Evolutionary conservation across 2,329 filamentous ascomycete genomes (phyloP).

Genomic region (Anisogramma anomala): DNA sequence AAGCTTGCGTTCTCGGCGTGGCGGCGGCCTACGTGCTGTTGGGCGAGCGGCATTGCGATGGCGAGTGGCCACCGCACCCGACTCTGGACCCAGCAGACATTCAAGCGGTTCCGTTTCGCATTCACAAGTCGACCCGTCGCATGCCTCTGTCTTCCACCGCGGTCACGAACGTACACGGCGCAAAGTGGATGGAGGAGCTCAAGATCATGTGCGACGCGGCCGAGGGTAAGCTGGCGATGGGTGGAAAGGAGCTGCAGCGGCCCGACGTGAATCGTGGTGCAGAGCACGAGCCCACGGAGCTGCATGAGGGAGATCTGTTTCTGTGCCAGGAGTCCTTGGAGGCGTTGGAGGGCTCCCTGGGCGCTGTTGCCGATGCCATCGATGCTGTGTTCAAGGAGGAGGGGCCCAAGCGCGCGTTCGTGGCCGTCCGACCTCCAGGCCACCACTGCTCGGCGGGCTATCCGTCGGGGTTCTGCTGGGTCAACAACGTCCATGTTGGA

Average conservation of each 20-base stretch:
- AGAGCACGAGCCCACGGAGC: constrained; percentile 37
- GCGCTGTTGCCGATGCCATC: constrained; percentile 86
- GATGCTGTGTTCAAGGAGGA: constrained; percentile 62
- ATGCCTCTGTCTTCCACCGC: constrained; percentile 61
- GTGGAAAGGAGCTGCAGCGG: constrained; percentile 66
- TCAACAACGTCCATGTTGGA: constrained; percentile 96
- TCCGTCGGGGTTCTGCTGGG: constrained; percentile 95
- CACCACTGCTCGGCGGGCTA: constrained; percentile 87
- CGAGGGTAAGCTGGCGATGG: constrained; percentile 63
- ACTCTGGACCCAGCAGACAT: constrained; percentile 42
- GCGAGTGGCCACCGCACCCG: constrained; percentile 55
- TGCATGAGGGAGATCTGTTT: constrained; percentile 87
- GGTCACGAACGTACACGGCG: constrained; percentile 84
- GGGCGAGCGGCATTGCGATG: constrained; percentile 66
- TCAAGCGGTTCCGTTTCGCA: constrained; percentile 63
- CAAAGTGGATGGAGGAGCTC: constrained; percentile 87
- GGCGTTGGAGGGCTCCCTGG: constrained; percentile 82
- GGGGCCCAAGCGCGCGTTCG: constrained; percentile 68
- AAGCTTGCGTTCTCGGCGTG: constrained; percentile 70
- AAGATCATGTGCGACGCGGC: constrained; percentile 74
- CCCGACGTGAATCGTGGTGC: constrained; percentile 47
- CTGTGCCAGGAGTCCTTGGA: constrained; percentile 75
- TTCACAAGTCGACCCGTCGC: constrained; percentile 65
- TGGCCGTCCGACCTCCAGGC: constrained; percentile 83
- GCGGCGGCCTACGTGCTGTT: constrained; percentile 84